These are phyloP conservation scores for Kwoniella pini DNA, from an alignment of 768 basidiomycete species.

Conservation along the genomic window DNA sequence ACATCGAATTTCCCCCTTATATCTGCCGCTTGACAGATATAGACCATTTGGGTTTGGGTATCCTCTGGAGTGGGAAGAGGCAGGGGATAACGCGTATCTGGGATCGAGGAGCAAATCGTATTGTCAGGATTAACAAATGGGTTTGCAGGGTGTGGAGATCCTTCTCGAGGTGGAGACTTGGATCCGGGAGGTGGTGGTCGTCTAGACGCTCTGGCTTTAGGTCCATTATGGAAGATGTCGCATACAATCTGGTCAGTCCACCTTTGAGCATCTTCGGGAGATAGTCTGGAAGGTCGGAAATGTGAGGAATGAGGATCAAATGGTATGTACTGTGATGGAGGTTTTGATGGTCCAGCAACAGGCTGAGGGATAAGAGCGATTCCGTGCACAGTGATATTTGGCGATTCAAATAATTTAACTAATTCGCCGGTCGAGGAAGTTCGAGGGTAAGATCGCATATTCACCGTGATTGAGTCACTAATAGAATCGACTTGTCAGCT, in stretches of 20 bases:
- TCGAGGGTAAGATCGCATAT: constrained; percentile 17
- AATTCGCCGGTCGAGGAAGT: constrained; percentile 2
- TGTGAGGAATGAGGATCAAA: constrained; percentile 11
- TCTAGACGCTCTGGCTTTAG: constrained; percentile 14
- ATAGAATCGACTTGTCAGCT: not conserved
- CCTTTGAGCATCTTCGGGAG: constrained; percentile 22
- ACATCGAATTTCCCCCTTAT: constrained; percentile 71
- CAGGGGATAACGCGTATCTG: constrained; percentile 22
- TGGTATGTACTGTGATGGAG: not conserved
- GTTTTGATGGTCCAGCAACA: not conserved
- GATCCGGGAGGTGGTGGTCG: not conserved
- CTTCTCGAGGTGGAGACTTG: not conserved
- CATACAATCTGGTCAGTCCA: constrained; percentile 43
- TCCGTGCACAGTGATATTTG: constrained; percentile 31
- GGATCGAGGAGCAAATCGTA: constrained; percentile 10
- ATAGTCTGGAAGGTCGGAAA: constrained; percentile 20
- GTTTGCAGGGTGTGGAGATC: constrained; percentile 7
- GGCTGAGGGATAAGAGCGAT: constrained; percentile 17
- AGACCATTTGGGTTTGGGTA: constrained; percentile 44
- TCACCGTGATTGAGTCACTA: constrained; percentile 24
- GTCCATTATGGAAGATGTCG: constrained; percentile 52
- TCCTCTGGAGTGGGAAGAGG: constrained; percentile 29
- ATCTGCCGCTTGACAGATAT: constrained; percentile 56
- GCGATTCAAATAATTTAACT: constrained; percentile 25
- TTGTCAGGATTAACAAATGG: constrained; percentile 20